These are phyloP conservation scores for Chlorella sp. DNA, from an alignment of 139 green algal genomes.

Conservation along the genomic window DNA sequence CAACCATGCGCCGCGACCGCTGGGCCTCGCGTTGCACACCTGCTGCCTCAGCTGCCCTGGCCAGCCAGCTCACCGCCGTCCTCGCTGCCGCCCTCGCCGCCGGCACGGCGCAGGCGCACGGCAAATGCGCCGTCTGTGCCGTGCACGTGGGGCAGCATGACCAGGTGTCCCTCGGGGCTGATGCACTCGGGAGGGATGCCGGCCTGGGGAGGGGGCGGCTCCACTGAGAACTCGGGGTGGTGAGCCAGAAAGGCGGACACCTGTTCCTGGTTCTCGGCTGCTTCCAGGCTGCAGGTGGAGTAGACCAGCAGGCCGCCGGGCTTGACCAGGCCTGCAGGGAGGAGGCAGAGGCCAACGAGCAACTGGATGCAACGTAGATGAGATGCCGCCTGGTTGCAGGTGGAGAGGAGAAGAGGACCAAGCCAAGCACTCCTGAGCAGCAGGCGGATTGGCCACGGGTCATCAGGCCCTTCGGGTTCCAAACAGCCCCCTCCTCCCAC, in stretches of 20 bases:
- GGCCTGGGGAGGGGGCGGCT: slow-evolving; percentile 2
- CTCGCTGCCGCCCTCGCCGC: too few relatives aligned
- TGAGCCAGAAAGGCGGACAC: slow-evolving; percentile 51
- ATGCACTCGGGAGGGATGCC: slow-evolving; percentile 46
- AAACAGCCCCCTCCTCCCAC: too few relatives aligned
- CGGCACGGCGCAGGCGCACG: slow-evolving; percentile 56
- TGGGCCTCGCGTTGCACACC: too few relatives aligned
- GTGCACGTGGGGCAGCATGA: slow-evolving; percentile 83
- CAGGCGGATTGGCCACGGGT: too few relatives aligned
- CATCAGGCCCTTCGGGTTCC: too few relatives aligned
- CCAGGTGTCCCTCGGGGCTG: slow-evolving; percentile 52
- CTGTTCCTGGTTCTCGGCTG: slow-evolving; percentile 41
- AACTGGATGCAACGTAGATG: too few relatives aligned
- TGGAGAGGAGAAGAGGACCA: too few relatives aligned
- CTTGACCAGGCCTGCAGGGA: slow-evolving; percentile 53
- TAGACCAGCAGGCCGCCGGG: slow-evolving; percentile 91
- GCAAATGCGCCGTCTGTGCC: slow-evolving; percentile 90
- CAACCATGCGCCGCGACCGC: too few relatives aligned
- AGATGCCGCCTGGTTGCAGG: too few relatives aligned
- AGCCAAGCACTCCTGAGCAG: too few relatives aligned
- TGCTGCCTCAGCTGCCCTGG: neutral
- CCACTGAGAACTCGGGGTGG: slow-evolving; percentile 37
- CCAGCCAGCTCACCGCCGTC: too few relatives aligned
- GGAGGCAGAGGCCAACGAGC: too few relatives aligned
- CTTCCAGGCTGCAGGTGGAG: slow-evolving; percentile 77